Conservation (phyloP, 345 rosid species). For the Nephelium lappaceum region DNA sequence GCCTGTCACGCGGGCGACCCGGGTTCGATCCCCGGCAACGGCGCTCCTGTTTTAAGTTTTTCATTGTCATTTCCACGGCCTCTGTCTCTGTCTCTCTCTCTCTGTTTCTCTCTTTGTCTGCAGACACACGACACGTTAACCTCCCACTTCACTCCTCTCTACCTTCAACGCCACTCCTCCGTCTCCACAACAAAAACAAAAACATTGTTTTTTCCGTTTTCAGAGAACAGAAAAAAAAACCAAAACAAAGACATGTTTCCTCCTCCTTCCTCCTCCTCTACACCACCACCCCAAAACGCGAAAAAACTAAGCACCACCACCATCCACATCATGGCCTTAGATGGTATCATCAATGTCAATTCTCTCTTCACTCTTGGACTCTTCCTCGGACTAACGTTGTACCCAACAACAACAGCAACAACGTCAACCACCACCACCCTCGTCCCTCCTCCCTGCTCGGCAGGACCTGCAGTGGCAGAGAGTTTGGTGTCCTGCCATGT, state of each 20-base stretch:
- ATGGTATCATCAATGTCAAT: slow-evolving; percentile 78
- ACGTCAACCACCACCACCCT: slow-evolving; percentile 30
- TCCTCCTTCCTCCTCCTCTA: not conserved
- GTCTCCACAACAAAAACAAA: not conserved
- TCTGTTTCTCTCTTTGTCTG: slow-evolving; percentile 14
- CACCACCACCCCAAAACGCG: not conserved
- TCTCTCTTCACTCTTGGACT: slow-evolving; percentile 83
- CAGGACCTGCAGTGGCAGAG: slow-evolving; percentile 42
- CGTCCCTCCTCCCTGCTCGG: slow-evolving; percentile 35
- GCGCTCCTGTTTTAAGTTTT: slow-evolving; percentile 23
- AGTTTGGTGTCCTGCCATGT: slow-evolving; percentile 69
- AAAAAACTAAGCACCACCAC: slow-evolving; percentile 32
- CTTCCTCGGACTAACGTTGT: slow-evolving; percentile 73
- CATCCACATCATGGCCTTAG: slow-evolving; percentile 79
- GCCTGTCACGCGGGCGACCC: slow-evolving; percentile 84
- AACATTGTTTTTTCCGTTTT: not conserved
- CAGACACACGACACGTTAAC: slow-evolving; percentile 22
- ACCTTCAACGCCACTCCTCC: slow-evolving; percentile 15
- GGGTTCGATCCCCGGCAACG: slow-evolving; percentile 85
- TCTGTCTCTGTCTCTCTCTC: not conserved
- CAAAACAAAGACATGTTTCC: not conserved
- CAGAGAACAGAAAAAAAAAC: not conserved
- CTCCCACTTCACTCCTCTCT: not conserved
- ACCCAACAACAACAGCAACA: slow-evolving; percentile 33
- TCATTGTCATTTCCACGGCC: not conserved